Evolutionary conservation across 768 basidiomycete species (phyloP), one percentile per base, ranked within the genome.

Genomic region (Melanogaster broomeanus): DNA sequence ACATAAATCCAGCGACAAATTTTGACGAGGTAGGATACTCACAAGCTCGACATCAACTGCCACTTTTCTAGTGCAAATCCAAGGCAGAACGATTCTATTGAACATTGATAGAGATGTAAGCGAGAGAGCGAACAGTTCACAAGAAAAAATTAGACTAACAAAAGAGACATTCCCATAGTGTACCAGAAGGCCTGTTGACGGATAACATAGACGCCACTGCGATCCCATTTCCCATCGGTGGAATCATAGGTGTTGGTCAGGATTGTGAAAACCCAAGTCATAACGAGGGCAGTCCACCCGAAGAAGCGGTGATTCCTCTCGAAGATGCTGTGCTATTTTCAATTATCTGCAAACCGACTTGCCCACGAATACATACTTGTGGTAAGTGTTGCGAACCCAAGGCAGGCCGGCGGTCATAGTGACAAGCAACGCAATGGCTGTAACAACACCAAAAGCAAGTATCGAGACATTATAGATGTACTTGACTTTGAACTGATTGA

Each of bases 111-210:
- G 28, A 39, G 15, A 22, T 25, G 40, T 43, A 12, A 58, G 45
- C 28, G 44, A 12, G 9, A 22, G 39, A 42, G 15, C 11, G 7
- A 13, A 21, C 21, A 24, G 13, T 19, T 43, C 4, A 45, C 28
- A 18, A 19, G 16, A 12, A 28, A 37, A 10, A 28, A 68, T 19
- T 22, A 53, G 46, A 64, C 84, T 62, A 59, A 88, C 88, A 88
- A 82, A 47, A 82, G 62, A 12, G 86, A 88, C 85, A 89, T 89
- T 45, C 82, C 78, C 61, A 86, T 70, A 16, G 77, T 81, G 63
- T 81, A 88, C 88, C 88, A 90, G 67, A 90, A 86, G 53, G 88
- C 82, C 67, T 91, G 89, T 56, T 85, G 84, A 31, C 74, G 75
- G 53, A 87, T 66, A 46, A 91, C 67, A 45, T 78, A 72, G 25